Evolutionary conservation across 83 land plant species (phyloP).

Genomic region (Diphasiastrum complanatum): DNA sequence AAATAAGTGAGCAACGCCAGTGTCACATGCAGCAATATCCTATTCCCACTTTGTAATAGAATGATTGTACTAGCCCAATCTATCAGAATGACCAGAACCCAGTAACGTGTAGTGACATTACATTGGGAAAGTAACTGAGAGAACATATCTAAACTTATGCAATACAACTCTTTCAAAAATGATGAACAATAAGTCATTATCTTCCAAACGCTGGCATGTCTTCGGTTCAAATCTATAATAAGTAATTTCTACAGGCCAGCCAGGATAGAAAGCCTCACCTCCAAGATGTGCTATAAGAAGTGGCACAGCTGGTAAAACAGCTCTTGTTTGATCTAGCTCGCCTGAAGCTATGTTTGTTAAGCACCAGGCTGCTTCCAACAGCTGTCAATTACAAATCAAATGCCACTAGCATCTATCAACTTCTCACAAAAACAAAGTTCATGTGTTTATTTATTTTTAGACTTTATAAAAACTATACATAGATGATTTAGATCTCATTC

Average conservation of each 20-base stretch:
- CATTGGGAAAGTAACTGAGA: too few relatives aligned
- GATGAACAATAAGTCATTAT: neutral
- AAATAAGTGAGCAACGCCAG: too few relatives aligned
- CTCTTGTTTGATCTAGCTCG: conserved; percentile 62
- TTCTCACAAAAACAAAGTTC: neutral
- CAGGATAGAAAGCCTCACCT: conserved; percentile 39
- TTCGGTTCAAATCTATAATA: neutral
- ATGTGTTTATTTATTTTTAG: neutral
- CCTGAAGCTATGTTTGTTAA: conserved; percentile 95
- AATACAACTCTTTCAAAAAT: neutral
- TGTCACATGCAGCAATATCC: too few relatives aligned
- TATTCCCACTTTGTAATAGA: too few relatives aligned
- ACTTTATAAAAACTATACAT: neutral
- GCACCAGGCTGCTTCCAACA: conserved; percentile 97
- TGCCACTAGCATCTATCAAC: neutral
- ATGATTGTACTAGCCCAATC: too few relatives aligned
- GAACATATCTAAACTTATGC: too few relatives aligned
- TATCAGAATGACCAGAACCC: too few relatives aligned
- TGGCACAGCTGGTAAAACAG: conserved; percentile 87
- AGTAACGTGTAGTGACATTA: too few relatives aligned
- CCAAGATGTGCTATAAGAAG: conserved; percentile 91
- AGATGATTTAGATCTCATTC: neutral
- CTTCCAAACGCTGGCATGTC: neutral
- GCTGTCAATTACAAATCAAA: conserved; percentile 35
- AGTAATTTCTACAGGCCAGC: neutral